Evolutionary conservation across 2,329 filamentous ascomycete species (phyloP).

Genomic region (Raffaelea albimanens): DNA sequence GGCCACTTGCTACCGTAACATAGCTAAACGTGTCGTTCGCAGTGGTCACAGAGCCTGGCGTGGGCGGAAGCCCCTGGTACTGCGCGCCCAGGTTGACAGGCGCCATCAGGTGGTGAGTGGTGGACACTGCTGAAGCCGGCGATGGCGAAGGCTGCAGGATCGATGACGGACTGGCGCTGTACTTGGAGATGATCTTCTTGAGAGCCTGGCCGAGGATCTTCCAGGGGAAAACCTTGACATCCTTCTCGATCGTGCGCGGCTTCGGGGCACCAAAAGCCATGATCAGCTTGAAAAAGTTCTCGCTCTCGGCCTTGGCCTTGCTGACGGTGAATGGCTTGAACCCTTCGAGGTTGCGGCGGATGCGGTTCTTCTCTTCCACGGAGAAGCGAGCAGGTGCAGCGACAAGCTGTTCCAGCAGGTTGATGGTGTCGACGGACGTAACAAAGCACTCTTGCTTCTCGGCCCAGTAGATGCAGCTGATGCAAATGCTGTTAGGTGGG

Average conservation of each 20-base stretch:
- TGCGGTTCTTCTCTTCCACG: conserved; percentile 97
- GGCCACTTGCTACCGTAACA: conserved; percentile 23
- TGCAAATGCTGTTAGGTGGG: conserved; percentile 76
- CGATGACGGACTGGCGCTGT: conserved; percentile 45
- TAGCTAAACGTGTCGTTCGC: conserved; percentile 29
- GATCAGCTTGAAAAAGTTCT: conserved; percentile 98
- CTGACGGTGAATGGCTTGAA: conserved; percentile 90
- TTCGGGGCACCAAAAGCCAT: conserved; percentile 96
- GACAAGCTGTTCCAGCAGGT: conserved; percentile 84
- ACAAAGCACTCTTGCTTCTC: conserved; percentile 87
- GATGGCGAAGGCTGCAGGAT: conserved; percentile 20
- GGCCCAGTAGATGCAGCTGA: conserved; percentile 96
- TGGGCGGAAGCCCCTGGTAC: conserved; percentile 38
- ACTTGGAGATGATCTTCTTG: conserved; percentile 99
- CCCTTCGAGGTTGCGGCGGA: conserved; percentile 88
- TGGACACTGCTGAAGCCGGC: conserved; percentile 12
- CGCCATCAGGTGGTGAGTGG: conserved; percentile 27
- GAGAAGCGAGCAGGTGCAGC: conserved; percentile 68
- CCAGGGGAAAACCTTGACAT: conserved; percentile 98
- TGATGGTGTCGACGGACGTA: conserved; percentile 94
- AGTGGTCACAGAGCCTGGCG: conserved; percentile 26
- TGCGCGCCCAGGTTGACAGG: conserved; percentile 25
- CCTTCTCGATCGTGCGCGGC: conserved; percentile 96
- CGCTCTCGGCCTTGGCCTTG: conserved; percentile 83
- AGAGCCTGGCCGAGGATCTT: conserved; percentile 77